phyloP scores from a whole-genome alignment of 768 basidiomycete species.

The Lactarius sp. region DNA sequence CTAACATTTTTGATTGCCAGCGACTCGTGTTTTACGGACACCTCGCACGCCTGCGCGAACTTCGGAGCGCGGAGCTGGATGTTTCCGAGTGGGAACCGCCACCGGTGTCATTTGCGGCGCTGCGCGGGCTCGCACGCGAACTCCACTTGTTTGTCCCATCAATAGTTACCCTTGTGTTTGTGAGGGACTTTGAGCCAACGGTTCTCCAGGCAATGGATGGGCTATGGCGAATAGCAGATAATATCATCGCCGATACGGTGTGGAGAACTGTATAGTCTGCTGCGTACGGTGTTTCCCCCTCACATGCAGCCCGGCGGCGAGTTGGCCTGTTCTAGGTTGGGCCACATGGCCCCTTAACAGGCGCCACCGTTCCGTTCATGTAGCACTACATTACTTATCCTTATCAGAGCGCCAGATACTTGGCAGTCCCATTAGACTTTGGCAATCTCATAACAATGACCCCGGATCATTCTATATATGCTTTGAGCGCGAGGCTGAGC shows the following conservation, averaged over 20 bases:
- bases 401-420: conserved; percentile 8
- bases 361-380: background rate
- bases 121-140: conserved; percentile 56
- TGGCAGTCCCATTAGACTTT: conserved; percentile 8
- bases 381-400: conserved; percentile 11
- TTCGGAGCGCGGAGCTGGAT: conserved; percentile 58
- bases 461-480: conserved; percentile 2
- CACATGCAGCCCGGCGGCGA: background rate
- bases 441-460: background rate
- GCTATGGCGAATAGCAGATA: conserved; percentile 30
- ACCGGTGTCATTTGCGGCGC: conserved; percentile 46
- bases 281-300: background rate
- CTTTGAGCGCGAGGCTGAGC: background rate
- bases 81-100: conserved; percentile 61
- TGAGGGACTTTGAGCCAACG: conserved; percentile 57
- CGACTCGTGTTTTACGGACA: conserved; percentile 58
- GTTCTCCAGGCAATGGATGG: conserved; percentile 37
- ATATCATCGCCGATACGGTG: conserved; percentile 19
- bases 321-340: background rate
- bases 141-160: conserved; percentile 55
- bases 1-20: conserved; percentile 32
- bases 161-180: conserved; percentile 51
- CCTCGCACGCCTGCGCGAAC: conserved; percentile 46
- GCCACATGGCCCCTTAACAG: background rate
- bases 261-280: conserved; percentile 17